A percentile compares a stretch with the other conserved stretches of the same genome.
Conservation (phyloP, 129 eudicot species). For the Tanacetum coccineum region DNA sequence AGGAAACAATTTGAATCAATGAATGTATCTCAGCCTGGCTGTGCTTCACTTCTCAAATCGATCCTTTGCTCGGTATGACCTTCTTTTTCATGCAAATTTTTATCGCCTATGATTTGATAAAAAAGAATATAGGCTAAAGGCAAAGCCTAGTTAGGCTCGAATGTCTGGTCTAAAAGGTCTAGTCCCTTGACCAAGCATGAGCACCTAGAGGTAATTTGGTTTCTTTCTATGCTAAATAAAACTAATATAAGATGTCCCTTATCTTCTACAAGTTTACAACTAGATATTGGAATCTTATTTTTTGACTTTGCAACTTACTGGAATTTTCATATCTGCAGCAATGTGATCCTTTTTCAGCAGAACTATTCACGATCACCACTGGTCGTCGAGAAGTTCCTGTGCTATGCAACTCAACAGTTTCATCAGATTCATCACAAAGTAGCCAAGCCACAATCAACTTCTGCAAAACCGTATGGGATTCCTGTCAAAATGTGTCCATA, state of each 20-base stretch:
- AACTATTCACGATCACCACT: slow-evolving; percentile 38
- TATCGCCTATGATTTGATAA: not conserved
- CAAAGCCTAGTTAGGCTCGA: too few species aligned
- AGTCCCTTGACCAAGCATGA: too few species aligned
- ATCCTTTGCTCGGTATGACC: slow-evolving; percentile 70
- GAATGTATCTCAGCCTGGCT: slow-evolving; percentile 55
- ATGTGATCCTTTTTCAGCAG: slow-evolving; percentile 78
- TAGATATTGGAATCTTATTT: too few species aligned
- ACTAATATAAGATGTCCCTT: too few species aligned
- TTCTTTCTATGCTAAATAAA: too few species aligned
- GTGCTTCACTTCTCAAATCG: slow-evolving; percentile 67
- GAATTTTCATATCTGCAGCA: slow-evolving; percentile 38
- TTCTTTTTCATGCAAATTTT: not conserved
- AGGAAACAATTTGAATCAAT: slow-evolving; percentile 48
- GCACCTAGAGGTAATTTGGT: too few species aligned
- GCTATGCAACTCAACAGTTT: slow-evolving; percentile 60
- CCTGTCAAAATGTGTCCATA: slow-evolving; percentile 58
- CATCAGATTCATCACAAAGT: slow-evolving; percentile 34
- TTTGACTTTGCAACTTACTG: too few species aligned
- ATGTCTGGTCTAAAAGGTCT: too few species aligned
- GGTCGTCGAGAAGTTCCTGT: slow-evolving; percentile 48
- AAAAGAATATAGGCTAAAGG: too few species aligned
- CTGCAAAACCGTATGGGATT: slow-evolving; percentile 57
- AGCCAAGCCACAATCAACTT: slow-evolving; percentile 40
- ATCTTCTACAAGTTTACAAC: too few species aligned